Base-by-base conservation (phyloP, 306 rosid species). In the Myrica gale region DNA sequence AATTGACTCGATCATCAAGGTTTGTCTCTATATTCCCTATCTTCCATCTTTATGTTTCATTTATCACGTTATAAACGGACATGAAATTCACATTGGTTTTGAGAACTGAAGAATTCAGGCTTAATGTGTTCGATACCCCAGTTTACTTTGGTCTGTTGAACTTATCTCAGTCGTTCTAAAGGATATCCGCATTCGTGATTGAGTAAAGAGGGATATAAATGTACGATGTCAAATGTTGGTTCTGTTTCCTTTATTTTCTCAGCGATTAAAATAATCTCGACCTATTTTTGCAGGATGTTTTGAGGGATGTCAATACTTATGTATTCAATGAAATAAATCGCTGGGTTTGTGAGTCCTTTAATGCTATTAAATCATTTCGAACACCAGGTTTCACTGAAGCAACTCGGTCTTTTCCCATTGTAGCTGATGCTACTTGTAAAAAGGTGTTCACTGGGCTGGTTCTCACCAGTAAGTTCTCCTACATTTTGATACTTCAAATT, bases 1-100 rank as follows among this genome's bases (percentile, higher is more conserved):
- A 82, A 89, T 89, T 21, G 89, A 92, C 58, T 87, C 93, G 68
- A 75, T 90, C 51, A 90, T 92, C 82, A 85, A 87, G 97, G 97
- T 92, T 26, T 70, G 3, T 79, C 19, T 1, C 44, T 4, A 77
- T 39, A 50, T 9, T 68, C 53, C 46, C 32, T 57, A 73, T 69
- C 63, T 47, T 41, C 70, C 57, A 21, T 9, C 32, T 60, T 75
- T 13, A 23, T 10, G 23, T 48, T 7, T 20, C 45, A 16, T 10
- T 75, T 72, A 56, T 62, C 48, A 16, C 41, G 20, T 60, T 60
- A 10, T 4, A 60, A 42, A 60, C 23, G 43, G 52, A 48, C 52
- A 58, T 58, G 42, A 16, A 16, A 13, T 39, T 16, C 17, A 0
- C 5, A 65, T 8, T 16, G 48, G 20, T 16, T 65, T 65, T 65